These are phyloP conservation scores for Astrothelium subdiscretum DNA, from an alignment of 495 filamentous ascomycete species.

Conservation along the genomic window DNA sequence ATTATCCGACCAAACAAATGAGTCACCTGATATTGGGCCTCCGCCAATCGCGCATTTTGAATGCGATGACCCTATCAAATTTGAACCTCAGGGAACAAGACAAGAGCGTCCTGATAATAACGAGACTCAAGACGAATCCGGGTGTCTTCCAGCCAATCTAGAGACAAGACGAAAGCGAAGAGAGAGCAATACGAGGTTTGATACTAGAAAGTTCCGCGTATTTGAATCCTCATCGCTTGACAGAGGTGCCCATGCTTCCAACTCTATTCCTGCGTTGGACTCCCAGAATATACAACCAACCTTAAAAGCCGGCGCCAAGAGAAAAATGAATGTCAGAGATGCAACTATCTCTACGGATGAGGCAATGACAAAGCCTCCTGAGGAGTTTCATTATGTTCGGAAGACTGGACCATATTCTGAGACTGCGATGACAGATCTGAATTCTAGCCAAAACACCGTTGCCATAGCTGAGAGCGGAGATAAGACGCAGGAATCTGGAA, in stretches of 20 bases:
- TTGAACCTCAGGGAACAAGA: constrained; percentile 25
- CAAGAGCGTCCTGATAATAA: constrained; percentile 11
- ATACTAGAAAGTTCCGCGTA: constrained; percentile 16
- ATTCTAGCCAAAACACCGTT: neutral
- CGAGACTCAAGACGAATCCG: constrained; percentile 15
- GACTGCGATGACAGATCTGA: neutral
- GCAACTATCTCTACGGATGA: constrained; percentile 27
- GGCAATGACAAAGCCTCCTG: constrained; percentile 21
- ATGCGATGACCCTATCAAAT: constrained; percentile 50
- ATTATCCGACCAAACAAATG: constrained; percentile 24
- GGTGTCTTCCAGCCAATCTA: constrained; percentile 32
- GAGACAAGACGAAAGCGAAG: constrained; percentile 41
- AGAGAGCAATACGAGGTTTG: constrained; percentile 31
- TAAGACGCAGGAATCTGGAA: neutral
- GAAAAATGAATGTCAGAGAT: constrained; percentile 48
- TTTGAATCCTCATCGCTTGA: constrained; percentile 19
- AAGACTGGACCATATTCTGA: constrained; percentile 2
- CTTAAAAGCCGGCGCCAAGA: constrained; percentile 44
- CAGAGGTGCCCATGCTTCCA: constrained; percentile 8
- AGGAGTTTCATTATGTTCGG: constrained; percentile 41
- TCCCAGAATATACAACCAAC: constrained; percentile 8
- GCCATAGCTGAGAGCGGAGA: neutral
- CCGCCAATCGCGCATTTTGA: constrained; percentile 53
- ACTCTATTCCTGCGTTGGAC: neutral
- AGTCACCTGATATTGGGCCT: constrained; percentile 57